Percentiles rank a stretch among this genome's conserved stretches.
Evolutionary conservation across 139 green algal genomes (phyloP).

Genomic region (Tetraselmis striata): DNA sequence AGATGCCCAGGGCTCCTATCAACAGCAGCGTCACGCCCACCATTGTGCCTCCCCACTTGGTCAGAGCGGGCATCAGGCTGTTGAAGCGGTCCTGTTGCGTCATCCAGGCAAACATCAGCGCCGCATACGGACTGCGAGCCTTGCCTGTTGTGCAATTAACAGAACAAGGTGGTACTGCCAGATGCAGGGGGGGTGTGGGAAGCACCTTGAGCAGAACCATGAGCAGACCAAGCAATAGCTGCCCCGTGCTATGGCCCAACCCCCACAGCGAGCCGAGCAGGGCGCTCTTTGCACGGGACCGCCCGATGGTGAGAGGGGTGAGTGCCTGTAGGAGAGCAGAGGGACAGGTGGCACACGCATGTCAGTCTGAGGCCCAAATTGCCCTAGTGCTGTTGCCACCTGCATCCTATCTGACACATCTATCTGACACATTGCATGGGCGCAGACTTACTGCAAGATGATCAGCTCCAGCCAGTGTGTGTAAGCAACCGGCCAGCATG

Average conservation of each 20-base stretch:
- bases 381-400: neutral
- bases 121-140: no score
- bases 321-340: slow-evolving; percentile 55
- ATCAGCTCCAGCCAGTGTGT: slow-evolving; percentile 93
- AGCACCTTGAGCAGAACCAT: slow-evolving; percentile 86
- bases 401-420: neutral
- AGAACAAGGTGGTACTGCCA: no score
- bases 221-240: slow-evolving; percentile 90
- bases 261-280: slow-evolving; percentile 94
- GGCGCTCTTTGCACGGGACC: slow-evolving; percentile 55
- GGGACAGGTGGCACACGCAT: neutral
- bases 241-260: slow-evolving; percentile 91
- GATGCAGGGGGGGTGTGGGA: no score
- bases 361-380: neutral
- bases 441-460: slow-evolving; percentile 76
- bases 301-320: slow-evolving; percentile 90
- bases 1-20: slow-evolving; percentile 85
- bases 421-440: neutral
- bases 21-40: slow-evolving; percentile 88
- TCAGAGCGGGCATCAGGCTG: slow-evolving; percentile 62
- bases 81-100: slow-evolving; percentile 57
- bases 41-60: slow-evolving; percentile 58
- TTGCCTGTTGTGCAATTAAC: slow-evolving; percentile 5
- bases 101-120: slow-evolving; percentile 12
- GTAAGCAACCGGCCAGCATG: slow-evolving; percentile 85